Percentiles rank a stretch among this genome's conserved stretches.
phyloP scores from a whole-genome alignment of 2,329 filamentous ascomycete genomes.

The Cryphonectria naterciae region DNA sequence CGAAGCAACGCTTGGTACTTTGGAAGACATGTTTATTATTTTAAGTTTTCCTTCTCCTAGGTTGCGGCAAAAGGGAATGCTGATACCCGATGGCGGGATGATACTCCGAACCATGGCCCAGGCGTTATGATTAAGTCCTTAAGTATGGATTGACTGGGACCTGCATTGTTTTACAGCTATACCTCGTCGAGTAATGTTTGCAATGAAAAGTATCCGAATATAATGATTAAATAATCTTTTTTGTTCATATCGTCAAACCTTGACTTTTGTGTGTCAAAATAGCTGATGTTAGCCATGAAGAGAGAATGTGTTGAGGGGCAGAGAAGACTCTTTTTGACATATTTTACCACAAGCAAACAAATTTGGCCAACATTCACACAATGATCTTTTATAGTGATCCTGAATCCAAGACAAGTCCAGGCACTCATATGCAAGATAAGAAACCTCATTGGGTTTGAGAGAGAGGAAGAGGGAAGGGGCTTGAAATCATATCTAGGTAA shows the following conservation, averaged over 20 bases:
- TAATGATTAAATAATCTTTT: not conserved
- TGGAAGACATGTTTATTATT: not conserved
- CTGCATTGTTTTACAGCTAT: not conserved
- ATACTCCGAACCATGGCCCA: not conserved
- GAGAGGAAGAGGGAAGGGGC: no score
- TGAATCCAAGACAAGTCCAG: no score
- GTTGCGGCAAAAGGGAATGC: not conserved
- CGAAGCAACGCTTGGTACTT: not conserved
- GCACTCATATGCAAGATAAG: no score
- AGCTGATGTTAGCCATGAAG: not conserved
- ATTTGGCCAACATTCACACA: not conserved
- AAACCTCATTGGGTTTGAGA: no score
- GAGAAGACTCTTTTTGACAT: not conserved
- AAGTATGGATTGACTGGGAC: not conserved
- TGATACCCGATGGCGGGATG: constrained; percentile 19
- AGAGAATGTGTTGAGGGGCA: no score
- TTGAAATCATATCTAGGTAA: no score
- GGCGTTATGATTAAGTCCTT: not conserved
- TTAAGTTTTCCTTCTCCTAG: not conserved
- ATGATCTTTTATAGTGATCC: not conserved
- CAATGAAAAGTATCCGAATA: not conserved
- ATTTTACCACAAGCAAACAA: not conserved
- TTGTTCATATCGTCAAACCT: not conserved
- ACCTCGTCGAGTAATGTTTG: not conserved
- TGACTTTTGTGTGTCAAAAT: not conserved